Evolutionary conservation across 2,329 filamentous ascomycete species (phyloP).

Genomic region (Trichothecium sympodiale): DNA sequence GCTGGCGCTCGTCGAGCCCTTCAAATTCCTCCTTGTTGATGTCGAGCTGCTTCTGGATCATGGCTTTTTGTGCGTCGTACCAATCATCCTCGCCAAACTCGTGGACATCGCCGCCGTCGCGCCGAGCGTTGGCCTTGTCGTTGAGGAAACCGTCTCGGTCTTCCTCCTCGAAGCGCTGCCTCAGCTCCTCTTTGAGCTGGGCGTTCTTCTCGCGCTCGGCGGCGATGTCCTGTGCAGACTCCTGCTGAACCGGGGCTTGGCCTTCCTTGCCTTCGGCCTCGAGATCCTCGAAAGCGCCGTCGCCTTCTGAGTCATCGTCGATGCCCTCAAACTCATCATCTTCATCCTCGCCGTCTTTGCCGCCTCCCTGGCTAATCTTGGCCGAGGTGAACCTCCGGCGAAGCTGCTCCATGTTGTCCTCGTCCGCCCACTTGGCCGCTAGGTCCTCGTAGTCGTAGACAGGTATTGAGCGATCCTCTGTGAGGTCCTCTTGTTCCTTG

Average conservation of each 20-base stretch:
- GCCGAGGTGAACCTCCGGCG: constrained; percentile 65
- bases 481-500: constrained; percentile 54
- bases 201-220: constrained; percentile 88
- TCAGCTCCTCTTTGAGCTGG: constrained; percentile 85
- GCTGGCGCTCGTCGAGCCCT: constrained; percentile 71
- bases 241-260: constrained; percentile 27
- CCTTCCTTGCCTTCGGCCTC: constrained; percentile 57
- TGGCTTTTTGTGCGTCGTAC: constrained; percentile 94
- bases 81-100: constrained; percentile 97
- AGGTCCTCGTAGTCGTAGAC: constrained; percentile 69
- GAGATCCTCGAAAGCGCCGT: constrained; percentile 43
- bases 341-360: constrained; percentile 16
- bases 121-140: constrained; percentile 68
- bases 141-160: constrained; percentile 93
- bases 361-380: constrained; percentile 31
- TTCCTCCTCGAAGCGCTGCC: constrained; percentile 90
- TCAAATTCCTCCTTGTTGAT: constrained; percentile 96
- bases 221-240: constrained; percentile 49
- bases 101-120: constrained; percentile 56
- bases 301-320: constrained; percentile 39
- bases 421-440: constrained; percentile 74
- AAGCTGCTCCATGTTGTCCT: constrained; percentile 65
- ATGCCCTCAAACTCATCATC: constrained; percentile 37
- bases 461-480: constrained; percentile 74
- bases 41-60: constrained; percentile 87